Conservation (phyloP, 2,329 filamentous ascomycete genomes). For the Xylariaceae sp. region DNA sequence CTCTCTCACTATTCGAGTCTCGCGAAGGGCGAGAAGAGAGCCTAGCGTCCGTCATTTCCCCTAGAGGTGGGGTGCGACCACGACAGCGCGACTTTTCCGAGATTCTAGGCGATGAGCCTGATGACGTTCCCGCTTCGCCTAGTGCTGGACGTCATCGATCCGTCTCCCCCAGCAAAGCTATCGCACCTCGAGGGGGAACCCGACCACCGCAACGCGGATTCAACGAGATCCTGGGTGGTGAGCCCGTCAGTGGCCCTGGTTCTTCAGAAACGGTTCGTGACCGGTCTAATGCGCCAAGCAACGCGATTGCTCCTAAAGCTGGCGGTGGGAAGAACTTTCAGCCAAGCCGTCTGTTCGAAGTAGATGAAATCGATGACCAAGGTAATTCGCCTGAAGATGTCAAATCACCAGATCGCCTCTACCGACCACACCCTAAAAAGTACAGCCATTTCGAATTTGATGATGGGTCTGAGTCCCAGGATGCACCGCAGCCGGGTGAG, state of each 20-base stretch:
- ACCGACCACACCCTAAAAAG: conserved; percentile 76
- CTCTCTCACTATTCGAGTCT: conserved; percentile 76
- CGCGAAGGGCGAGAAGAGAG: conserved; percentile 66
- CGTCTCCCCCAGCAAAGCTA: conserved; percentile 39
- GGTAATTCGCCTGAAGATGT: conserved; percentile 51
- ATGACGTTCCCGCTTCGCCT: conserved; percentile 46
- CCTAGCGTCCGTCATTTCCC: conserved; percentile 61
- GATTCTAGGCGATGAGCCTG: conserved; percentile 66
- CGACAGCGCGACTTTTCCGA: conserved; percentile 75
- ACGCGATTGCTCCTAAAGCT: conserved; percentile 51
- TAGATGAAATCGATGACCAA: conserved; percentile 56
- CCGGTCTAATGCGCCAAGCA: conserved; percentile 44
- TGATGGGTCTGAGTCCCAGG: conserved; percentile 64
- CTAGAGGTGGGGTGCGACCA: conserved; percentile 65
- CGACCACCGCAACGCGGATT: conserved; percentile 71
- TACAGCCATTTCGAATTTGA: conserved; percentile 87
- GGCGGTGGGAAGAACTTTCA: conserved; percentile 68
- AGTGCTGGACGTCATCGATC: conserved; percentile 54
- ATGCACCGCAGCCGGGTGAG: conserved; percentile 52
- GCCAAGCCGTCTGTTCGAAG: conserved; percentile 69
- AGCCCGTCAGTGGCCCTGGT: conserved; percentile 47
- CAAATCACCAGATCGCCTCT: conserved; percentile 51
- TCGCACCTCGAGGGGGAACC: conserved; percentile 37
- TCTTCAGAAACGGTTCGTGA: conserved; percentile 51
- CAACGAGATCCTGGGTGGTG: conserved; percentile 73